Evolutionary conservation across 129 eudicot species (phyloP).

Genomic region (Lactuca saligna): DNA sequence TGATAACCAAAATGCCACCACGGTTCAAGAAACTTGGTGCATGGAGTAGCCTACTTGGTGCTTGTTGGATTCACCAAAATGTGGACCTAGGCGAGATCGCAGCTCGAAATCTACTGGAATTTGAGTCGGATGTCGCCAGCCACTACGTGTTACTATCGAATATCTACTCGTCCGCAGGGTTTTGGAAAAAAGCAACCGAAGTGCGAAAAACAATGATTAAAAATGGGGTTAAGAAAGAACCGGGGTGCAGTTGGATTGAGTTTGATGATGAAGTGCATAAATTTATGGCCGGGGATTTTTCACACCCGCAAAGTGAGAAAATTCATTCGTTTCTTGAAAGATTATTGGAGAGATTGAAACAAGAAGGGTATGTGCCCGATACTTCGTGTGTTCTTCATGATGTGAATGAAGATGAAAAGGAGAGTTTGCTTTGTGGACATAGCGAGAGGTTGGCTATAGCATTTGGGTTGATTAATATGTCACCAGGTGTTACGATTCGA

Average conservation of each 20-base stretch:
- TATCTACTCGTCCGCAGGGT: conserved; percentile 69
- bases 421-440: conserved; percentile 69
- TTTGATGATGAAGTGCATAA: conserved; percentile 64
- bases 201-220: conserved; percentile 60
- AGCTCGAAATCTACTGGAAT: conserved; percentile 49
- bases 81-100: conserved; percentile 70
- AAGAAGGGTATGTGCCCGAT: conserved; percentile 77
- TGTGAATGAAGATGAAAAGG: conserved; percentile 74
- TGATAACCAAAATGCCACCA: conserved; percentile 50
- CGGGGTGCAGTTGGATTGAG: conserved; percentile 91
- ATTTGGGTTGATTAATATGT: conserved; percentile 68
- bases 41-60: conserved; percentile 89
- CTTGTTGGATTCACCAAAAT: conserved; percentile 74
- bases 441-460: conserved; percentile 83
- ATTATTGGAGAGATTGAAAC: conserved; percentile 54
- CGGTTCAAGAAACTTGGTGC: conserved; percentile 54
- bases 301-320: conserved; percentile 68
- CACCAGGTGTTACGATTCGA: conserved; percentile 66
- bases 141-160: conserved; percentile 78
- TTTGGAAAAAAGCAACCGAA: conserved; percentile 71
- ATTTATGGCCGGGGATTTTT: conserved; percentile 63
- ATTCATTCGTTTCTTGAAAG: conserved; percentile 50
- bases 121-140: conserved; percentile 77
- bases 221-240: conserved; percentile 75
- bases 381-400: conserved; percentile 85